phyloP scores from a whole-genome alignment of 441 rosid genomes.

The Croton laevigatus region DNA sequence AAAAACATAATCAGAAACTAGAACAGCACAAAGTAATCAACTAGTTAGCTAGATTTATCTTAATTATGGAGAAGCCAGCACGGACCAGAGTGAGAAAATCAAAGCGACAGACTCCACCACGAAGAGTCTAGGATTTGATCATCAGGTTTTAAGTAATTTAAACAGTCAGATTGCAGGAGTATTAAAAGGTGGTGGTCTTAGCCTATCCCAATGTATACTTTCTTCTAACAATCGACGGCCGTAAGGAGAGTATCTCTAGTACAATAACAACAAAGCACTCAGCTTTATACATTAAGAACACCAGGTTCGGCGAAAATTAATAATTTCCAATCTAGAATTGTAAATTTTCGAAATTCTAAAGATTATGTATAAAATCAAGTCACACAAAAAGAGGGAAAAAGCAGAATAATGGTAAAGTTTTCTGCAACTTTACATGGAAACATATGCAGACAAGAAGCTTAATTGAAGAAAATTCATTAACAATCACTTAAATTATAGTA shows the following conservation, averaged over 20 bases:
- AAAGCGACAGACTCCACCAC: neutral
- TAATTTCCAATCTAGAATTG: neutral
- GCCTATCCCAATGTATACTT: constrained; percentile 60
- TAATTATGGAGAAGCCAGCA: constrained; percentile 7
- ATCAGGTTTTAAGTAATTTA: constrained; percentile 53
- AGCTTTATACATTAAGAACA: neutral
- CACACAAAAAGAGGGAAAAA: neutral
- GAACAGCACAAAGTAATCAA: neutral
- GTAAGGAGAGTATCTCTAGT: constrained; percentile 54
- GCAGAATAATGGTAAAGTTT: neutral
- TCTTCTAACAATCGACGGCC: constrained; percentile 58
- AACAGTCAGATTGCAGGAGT: constrained; percentile 56
- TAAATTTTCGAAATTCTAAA: neutral
- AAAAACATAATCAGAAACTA: neutral
- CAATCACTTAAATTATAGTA: neutral
- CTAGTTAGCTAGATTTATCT: neutral
- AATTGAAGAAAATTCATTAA: neutral
- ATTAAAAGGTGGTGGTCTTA: constrained; percentile 53
- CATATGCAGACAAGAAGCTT: neutral
- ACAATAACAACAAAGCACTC: constrained; percentile 8
- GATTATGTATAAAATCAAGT: neutral
- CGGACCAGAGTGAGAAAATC: constrained; percentile 12
- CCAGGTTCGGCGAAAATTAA: neutral
- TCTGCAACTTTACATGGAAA: neutral
- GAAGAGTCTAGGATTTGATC: constrained; percentile 43